Conservation (phyloP, 345 rosid genomes). For the Syzygium jambos region DNA sequence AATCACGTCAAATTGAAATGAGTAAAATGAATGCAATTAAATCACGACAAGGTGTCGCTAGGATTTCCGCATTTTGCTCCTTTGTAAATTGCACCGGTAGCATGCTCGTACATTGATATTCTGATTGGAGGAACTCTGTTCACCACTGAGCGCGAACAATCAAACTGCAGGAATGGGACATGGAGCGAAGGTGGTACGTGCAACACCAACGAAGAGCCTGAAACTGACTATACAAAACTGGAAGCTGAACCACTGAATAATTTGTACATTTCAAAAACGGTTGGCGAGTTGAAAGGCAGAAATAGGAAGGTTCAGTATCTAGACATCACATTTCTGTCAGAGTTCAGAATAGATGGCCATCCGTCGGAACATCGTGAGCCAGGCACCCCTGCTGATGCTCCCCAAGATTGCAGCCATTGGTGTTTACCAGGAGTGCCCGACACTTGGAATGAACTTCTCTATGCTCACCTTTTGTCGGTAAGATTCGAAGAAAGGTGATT, state of each 20-base stretch:
- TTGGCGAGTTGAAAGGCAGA: not conserved
- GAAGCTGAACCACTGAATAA: not conserved
- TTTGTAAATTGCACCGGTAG: not conserved
- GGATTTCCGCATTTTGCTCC: not conserved
- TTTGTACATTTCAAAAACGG: not conserved
- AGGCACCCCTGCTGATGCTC: constrained; percentile 45
- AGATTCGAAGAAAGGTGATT: constrained; percentile 16
- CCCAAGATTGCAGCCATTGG: constrained; percentile 89
- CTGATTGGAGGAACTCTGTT: not conserved
- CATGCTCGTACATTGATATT: not conserved
- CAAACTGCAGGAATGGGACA: constrained; percentile 6
- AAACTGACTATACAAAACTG: not conserved
- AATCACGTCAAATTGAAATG: not conserved
- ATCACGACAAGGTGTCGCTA: not conserved
- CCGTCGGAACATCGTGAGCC: constrained; percentile 57
- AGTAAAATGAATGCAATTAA: not conserved
- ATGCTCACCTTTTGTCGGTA: constrained; percentile 50
- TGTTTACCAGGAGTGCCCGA: constrained; percentile 76
- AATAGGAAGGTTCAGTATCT: not conserved
- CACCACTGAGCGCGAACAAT: not conserved
- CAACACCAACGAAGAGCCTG: not conserved
- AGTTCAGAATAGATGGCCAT: constrained; percentile 22
- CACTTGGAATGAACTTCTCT: constrained; percentile 74
- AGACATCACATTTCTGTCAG: constrained; percentile 1
- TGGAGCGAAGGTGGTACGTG: not conserved